Evolutionary conservation across 108 stramenopile genomes (phyloP), one percentile per base, ranked within the genome.

Genomic region (Cyclostephanos invisitatus): DNA sequence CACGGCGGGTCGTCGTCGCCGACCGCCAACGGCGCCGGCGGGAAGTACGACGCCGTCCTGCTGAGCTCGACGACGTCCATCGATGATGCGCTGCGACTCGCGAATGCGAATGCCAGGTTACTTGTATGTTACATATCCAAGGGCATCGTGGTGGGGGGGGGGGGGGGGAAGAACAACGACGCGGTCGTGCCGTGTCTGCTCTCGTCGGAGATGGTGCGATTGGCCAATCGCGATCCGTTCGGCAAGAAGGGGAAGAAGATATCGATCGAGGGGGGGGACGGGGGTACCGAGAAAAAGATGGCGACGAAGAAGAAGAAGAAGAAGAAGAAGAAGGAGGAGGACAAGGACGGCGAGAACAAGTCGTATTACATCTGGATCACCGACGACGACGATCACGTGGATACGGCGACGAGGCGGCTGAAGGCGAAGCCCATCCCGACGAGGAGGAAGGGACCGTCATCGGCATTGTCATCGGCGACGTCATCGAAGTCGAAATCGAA

Each of bases 331-430:
- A 14, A 14, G 12, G 14, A 11, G 7, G 40, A 11, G 10, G 40
- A 46, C 44, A 15, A 0, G 2, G 25, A 27, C 18, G 58, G 21
- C 18, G 14, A 36, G 1, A 35, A 6, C 1, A 6, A 2, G 14
- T 91, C 89, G 7, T 93, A 80, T 67, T 62, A 82, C 21, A 38
- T 93, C 18, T 93, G 92, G 92, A 75, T 84, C 61, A 74, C 85
- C 37, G 84, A 82, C 53, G 80, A 80, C 17, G 84, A 79, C 6
- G 50, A 83, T n/a, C 86, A 86, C 64, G 76, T 79, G 5, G 70
- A 60, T 0, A 28, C 73, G n/a, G 87, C 89, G 14, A 74, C 80
- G 50, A 89, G 87, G 70, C 82, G 84, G 25, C 55, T 93, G 12
- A 89, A 89, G 54, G 67, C 80, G 36, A 86, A 86, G 63, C 71